phyloP scores from a whole-genome alignment of 306 rosid species.

The Prosopis cineraria region DNA sequence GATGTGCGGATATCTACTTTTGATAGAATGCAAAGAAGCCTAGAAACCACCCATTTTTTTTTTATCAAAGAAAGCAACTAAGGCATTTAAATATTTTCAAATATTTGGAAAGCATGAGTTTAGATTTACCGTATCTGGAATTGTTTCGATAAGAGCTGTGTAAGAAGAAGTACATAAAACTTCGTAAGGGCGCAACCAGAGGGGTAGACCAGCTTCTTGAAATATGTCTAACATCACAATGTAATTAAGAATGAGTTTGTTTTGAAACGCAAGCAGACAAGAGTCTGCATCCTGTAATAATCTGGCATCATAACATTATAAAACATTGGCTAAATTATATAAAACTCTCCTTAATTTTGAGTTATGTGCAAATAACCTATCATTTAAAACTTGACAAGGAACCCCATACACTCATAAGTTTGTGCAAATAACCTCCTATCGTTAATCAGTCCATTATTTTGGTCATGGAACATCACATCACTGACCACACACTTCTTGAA shows the following conservation, averaged over 20 bases:
- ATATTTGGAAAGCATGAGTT: conserved; percentile 32
- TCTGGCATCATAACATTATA: conserved; percentile 28
- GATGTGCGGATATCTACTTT: conserved; percentile 85
- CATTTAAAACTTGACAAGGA: not conserved
- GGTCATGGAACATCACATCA: not conserved
- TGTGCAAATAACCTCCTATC: no score
- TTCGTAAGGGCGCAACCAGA: conserved; percentile 99
- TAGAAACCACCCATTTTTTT: conserved; percentile 43
- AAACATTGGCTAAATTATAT: not conserved
- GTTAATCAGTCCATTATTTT: no score
- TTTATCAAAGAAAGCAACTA: conserved; percentile 1
- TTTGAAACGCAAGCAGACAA: conserved; percentile 33
- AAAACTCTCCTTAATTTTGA: not conserved
- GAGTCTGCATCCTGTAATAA: conserved; percentile 24
- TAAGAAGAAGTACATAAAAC: conserved; percentile 94
- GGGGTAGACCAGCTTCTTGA: conserved; percentile 99
- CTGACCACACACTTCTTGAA: no score
- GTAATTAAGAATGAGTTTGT: conserved; percentile 40
- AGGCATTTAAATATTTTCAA: conserved; percentile 14
- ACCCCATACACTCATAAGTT: not conserved
- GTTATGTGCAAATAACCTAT: not conserved
- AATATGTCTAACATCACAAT: conserved; percentile 81
- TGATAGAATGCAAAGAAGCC: conserved; percentile 99
- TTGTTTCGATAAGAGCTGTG: conserved; percentile 97
- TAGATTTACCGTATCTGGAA: conserved; percentile 89